A percentile compares a stretch with the other conserved stretches of the same genome.
Conservation (phyloP, 345 rosid genomes). For the Rhodomyrtus tomentosa region DNA sequence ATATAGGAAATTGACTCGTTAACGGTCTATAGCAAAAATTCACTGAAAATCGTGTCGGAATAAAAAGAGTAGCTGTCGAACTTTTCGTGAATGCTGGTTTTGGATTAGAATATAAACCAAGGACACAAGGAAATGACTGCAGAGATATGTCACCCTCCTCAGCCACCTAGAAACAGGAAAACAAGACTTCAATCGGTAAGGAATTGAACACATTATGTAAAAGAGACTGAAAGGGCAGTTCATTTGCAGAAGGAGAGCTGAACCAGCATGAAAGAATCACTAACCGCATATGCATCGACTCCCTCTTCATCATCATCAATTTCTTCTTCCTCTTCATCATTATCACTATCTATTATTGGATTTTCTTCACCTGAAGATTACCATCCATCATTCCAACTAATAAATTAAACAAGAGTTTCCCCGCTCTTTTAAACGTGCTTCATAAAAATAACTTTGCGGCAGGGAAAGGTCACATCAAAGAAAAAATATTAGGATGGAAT, state of each 20-base stretch:
- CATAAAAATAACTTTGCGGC: not conserved
- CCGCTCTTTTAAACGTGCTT: not conserved
- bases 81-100: not conserved
- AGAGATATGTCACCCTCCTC: conserved; percentile 43
- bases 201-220: not conserved
- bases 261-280: conserved; percentile 13
- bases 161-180: conserved; percentile 31
- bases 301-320: conserved; percentile 51
- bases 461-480: not conserved
- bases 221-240: not conserved
- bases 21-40: not conserved
- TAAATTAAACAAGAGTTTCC: not conserved
- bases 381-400: not conserved
- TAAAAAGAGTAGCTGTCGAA: not conserved
- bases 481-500: not conserved
- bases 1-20: conserved; percentile 33
- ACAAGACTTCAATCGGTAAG: not conserved
- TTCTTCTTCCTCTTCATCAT: conserved; percentile 38
- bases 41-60: not conserved
- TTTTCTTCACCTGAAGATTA: conserved; percentile 3
- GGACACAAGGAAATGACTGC: conserved; percentile 62
- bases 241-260: conserved; percentile 16
- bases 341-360: conserved; percentile 16
- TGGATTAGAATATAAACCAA: not conserved
- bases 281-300: conserved; percentile 43